A percentile compares a stretch with the other conserved stretches of the same genome.
Evolutionary conservation across 2,329 filamentous ascomycete genomes (phyloP).

Genomic region (Calonectria honghensis): DNA sequence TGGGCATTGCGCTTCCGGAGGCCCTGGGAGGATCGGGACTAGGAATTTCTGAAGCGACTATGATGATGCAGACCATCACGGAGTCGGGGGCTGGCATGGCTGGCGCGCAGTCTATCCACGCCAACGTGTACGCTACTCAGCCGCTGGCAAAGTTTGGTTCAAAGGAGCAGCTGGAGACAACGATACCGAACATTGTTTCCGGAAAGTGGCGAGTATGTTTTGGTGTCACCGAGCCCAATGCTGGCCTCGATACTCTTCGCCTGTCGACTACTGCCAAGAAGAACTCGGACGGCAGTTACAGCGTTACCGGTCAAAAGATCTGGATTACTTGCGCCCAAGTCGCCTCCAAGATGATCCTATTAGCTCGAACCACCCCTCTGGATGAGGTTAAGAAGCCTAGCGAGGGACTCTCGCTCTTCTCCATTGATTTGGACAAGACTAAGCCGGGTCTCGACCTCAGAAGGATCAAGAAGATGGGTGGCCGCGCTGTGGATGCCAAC

Average conservation of each 20-base stretch:
- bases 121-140: slow-evolving; percentile 85
- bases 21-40: slow-evolving; percentile 83
- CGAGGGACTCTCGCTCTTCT: slow-evolving; percentile 88
- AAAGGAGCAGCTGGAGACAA: slow-evolving; percentile 76
- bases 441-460: slow-evolving; percentile 78
- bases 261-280: slow-evolving; percentile 79
- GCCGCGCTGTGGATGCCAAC: slow-evolving; percentile 87
- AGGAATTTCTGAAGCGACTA: slow-evolving; percentile 87
- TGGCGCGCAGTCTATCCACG: slow-evolving; percentile 77
- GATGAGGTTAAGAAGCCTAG: slow-evolving; percentile 81
- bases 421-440: slow-evolving; percentile 81
- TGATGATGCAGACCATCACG: slow-evolving; percentile 90
- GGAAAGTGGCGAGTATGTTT: slow-evolving; percentile 86
- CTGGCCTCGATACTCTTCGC: slow-evolving; percentile 85
- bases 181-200: slow-evolving; percentile 82
- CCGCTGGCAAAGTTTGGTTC: slow-evolving; percentile 84
- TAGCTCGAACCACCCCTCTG: slow-evolving; percentile 83
- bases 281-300: slow-evolving; percentile 74
- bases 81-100: slow-evolving; percentile 89
- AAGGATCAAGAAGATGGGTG: slow-evolving; percentile 90
- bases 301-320: slow-evolving; percentile 86
- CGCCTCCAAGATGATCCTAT: slow-evolving; percentile 87
- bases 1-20: slow-evolving; percentile 87
- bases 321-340: slow-evolving; percentile 93
- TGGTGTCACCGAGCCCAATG: slow-evolving; percentile 86